Conservation (phyloP, 306 rosid genomes). For the Mimosa pudica region DNA sequence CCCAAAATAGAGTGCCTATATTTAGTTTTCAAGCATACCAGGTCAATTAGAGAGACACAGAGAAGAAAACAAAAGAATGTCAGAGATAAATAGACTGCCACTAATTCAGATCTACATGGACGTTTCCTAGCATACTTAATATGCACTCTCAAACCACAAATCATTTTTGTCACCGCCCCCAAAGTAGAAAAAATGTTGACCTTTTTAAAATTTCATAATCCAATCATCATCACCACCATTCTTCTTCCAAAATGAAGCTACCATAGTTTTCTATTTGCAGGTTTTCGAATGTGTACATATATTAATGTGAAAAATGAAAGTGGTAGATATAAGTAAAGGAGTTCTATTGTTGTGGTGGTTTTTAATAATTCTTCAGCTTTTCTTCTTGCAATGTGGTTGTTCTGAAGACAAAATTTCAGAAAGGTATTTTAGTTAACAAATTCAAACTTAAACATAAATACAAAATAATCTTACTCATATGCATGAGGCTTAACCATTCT, state of each 20-base stretch:
- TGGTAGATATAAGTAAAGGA: slow-evolving; percentile 24
- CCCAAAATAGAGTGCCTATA: not conserved
- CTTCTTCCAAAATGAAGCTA: slow-evolving; percentile 28
- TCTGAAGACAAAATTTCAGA: not conserved
- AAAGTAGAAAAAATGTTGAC: not conserved
- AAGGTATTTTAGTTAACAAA: not conserved
- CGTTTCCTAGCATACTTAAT: not conserved
- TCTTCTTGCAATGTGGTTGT: slow-evolving; percentile 35
- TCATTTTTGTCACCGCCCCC: not conserved
- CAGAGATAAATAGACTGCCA: not conserved
- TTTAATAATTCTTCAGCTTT: slow-evolving; percentile 37
- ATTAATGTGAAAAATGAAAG: not conserved
- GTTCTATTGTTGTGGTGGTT: slow-evolving; percentile 37
- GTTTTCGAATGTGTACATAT: not conserved
- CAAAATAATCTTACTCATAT: not conserved
- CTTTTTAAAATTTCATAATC: not conserved
- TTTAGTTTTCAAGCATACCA: not conserved
- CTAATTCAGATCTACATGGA: not conserved
- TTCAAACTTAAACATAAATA: not conserved
- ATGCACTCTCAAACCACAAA: not conserved
- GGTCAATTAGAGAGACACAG: not conserved
- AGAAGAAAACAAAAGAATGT: not conserved
- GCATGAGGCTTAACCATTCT: not conserved
- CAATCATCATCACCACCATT: not conserved
- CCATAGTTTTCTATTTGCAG: slow-evolving; percentile 9